phyloP scores from a whole-genome alignment of 192 early-diverging fungal species.

The Coemansia sp. region DNA sequence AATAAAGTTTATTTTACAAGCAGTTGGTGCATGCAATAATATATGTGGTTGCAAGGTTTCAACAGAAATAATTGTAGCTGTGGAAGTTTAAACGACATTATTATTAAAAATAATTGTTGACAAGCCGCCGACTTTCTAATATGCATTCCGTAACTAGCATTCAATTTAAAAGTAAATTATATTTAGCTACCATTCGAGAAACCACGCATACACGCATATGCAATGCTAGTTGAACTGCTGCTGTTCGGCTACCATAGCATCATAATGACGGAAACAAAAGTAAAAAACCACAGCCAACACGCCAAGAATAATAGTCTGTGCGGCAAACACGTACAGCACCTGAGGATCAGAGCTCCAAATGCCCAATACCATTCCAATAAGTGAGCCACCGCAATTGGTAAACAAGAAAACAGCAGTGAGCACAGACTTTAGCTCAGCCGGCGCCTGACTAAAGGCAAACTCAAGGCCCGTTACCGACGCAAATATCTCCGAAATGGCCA shows the following conservation, averaged over 20 bases:
- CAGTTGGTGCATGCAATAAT: no score
- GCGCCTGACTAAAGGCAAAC: conserved; percentile 59
- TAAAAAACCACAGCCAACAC: conserved; percentile 49
- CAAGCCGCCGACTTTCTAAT: no score
- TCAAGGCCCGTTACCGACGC: conserved; percentile 58
- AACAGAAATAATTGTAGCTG: no score
- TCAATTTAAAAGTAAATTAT: no score
- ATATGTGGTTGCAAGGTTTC: no score
- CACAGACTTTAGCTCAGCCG: conserved; percentile 53
- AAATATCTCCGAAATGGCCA: conserved; percentile 58
- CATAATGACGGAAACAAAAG: conserved; percentile 54
- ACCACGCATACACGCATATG: not conserved
- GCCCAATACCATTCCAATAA: conserved; percentile 46
- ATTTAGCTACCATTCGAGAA: no score
- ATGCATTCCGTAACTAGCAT: no score
- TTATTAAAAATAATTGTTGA: no score
- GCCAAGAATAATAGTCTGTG: conserved; percentile 38
- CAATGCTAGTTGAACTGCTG: not conserved
- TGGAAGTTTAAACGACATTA: no score
- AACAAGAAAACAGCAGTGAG: conserved; percentile 53
- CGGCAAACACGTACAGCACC: conserved; percentile 60
- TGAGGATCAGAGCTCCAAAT: conserved; percentile 50
- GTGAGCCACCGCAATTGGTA: conserved; percentile 52
- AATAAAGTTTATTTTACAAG: no score
- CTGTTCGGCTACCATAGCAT: conserved; percentile 23